Evolutionary conservation across 2,329 filamentous ascomycete species (phyloP).

Genomic region (Pyrenochaeta sp.): DNA sequence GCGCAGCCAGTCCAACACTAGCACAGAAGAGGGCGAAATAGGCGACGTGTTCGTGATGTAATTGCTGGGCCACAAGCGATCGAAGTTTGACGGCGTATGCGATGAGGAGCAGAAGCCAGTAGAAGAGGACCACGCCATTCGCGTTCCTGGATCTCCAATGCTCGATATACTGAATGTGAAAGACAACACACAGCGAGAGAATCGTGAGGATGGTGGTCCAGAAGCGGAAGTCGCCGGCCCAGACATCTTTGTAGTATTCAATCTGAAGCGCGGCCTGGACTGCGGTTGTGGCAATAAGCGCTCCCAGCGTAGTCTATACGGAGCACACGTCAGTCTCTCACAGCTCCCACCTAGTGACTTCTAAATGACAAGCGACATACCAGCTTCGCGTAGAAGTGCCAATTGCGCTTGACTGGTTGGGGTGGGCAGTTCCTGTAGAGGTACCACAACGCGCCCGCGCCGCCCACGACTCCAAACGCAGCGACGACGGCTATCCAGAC

Average conservation of each 20-base stretch:
- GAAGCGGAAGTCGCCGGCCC: slow-evolving; percentile 83
- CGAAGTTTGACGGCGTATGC: slow-evolving; percentile 82
- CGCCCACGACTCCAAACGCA: slow-evolving; percentile 78
- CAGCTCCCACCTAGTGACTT: too few relatives aligned
- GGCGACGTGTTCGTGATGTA: slow-evolving; percentile 69
- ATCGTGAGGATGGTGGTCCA: slow-evolving; percentile 79
- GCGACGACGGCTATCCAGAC: slow-evolving; percentile 83
- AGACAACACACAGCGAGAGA: slow-evolving; percentile 75
- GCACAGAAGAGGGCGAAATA: slow-evolving; percentile 82
- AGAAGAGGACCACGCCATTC: slow-evolving; percentile 88
- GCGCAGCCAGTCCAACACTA: slow-evolving; percentile 71
- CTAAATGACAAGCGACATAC: slow-evolving; percentile 59
- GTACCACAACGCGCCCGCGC: slow-evolving; percentile 80
- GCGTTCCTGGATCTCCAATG: slow-evolving; percentile 82
- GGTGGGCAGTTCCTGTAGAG: slow-evolving; percentile 73
- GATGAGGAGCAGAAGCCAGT: slow-evolving; percentile 87
- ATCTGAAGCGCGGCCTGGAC: slow-evolving; percentile 81
- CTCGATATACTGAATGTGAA: slow-evolving; percentile 83
- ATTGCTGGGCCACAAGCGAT: slow-evolving; percentile 79
- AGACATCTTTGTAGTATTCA: slow-evolving; percentile 70
- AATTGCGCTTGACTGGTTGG: slow-evolving; percentile 76
- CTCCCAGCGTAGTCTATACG: slow-evolving; percentile 66
- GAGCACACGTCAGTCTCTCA: slow-evolving; percentile 16
- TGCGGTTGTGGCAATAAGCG: slow-evolving; percentile 72
- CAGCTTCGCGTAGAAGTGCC: slow-evolving; percentile 93